Conservation (phyloP, 176 grass and related monocot species). For the Carex kokanica region DNA sequence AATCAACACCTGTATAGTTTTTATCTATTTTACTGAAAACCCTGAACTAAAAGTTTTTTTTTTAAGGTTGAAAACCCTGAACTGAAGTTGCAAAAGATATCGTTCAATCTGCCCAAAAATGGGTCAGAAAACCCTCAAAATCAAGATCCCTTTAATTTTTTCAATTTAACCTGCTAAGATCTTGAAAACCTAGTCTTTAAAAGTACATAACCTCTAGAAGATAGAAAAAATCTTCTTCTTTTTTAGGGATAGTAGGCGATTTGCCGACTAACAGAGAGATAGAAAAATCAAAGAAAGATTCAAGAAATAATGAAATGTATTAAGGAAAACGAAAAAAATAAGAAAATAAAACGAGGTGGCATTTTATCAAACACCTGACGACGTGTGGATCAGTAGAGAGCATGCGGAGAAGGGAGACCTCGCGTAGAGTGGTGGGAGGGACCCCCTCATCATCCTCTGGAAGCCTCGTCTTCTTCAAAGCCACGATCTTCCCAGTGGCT, state of each 20-base stretch:
- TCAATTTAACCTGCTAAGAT: neutral
- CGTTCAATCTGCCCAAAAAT: neutral
- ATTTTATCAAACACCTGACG: slow-evolving; percentile 41
- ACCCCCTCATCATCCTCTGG: slow-evolving; percentile 98
- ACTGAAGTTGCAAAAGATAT: neutral
- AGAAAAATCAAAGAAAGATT: slow-evolving; percentile 18
- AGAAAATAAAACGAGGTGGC: neutral
- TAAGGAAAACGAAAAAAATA: neutral
- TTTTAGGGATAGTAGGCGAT: no score
- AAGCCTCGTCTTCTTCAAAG: slow-evolving; percentile 97
- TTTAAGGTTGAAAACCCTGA: neutral
- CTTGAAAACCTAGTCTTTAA: neutral
- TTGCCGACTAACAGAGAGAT: neutral
- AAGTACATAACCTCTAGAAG: neutral
- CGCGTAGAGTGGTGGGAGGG: slow-evolving; percentile 86
- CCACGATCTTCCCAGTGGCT: slow-evolving; percentile 85
- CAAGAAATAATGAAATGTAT: neutral
- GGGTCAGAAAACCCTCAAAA: neutral
- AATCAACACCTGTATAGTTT: neutral
- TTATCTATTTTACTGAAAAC: neutral
- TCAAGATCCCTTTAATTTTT: neutral
- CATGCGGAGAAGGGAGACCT: slow-evolving; percentile 98
- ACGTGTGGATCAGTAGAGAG: slow-evolving; percentile 82
- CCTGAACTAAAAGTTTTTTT: neutral
- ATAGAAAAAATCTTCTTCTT: no score